phyloP scores from a whole-genome alignment of 2,329 filamentous ascomycete species.

The Microsporum canis region DNA sequence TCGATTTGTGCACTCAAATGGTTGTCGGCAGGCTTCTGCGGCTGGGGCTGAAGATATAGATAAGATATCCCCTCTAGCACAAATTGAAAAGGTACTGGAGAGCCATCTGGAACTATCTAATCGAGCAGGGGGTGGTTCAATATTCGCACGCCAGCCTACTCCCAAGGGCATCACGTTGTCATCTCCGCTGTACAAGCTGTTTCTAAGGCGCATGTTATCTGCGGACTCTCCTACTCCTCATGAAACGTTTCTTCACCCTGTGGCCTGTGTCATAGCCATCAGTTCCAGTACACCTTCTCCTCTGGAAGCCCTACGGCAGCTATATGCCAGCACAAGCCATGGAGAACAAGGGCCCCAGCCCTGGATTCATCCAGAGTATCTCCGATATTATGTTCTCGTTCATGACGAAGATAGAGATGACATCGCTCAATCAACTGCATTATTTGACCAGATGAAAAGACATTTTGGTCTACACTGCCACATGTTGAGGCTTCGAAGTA shows the following conservation, averaged over 20 bases:
- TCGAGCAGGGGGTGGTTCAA: constrained; percentile 24
- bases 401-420: constrained; percentile 95
- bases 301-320: constrained; percentile 70
- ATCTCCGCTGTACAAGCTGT: constrained; percentile 75
- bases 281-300: constrained; percentile 76
- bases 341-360: constrained; percentile 62
- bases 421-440: constrained; percentile 72
- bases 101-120: constrained; percentile 69
- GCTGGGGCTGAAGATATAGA: constrained; percentile 16
- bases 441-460: constrained; percentile 99
- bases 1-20: constrained; percentile 63
- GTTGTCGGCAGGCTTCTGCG: neutral
- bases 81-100: constrained; percentile 71
- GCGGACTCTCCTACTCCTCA: constrained; percentile 67
- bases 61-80: constrained; percentile 31
- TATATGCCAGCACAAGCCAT: constrained; percentile 76
- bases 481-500: constrained; percentile 71
- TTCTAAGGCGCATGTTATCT: constrained; percentile 71
- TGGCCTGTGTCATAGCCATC: constrained; percentile 88
- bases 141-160: constrained; percentile 21
- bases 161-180: constrained; percentile 32
- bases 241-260: constrained; percentile 89
- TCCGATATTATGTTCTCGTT: constrained; percentile 90
- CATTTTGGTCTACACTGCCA: constrained; percentile 95
- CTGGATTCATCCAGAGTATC: constrained; percentile 84